phyloP scores from a whole-genome alignment of 495 filamentous ascomycete genomes.

The Aspergillus affinis region DNA sequence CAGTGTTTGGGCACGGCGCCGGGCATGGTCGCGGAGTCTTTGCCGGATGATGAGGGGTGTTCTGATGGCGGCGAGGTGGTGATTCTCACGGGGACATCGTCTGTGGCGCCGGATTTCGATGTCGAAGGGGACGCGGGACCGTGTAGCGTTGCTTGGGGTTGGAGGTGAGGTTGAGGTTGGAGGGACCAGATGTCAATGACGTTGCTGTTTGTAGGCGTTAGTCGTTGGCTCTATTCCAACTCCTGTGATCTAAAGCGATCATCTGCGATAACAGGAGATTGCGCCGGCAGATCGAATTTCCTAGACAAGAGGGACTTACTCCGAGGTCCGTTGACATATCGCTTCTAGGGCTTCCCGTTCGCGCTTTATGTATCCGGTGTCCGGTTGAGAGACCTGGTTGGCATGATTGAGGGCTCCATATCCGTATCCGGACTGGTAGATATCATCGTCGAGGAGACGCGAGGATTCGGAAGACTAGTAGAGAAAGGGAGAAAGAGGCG shows the following conservation, averaged over 20 bases:
- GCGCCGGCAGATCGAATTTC: neutral
- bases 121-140: conserved; percentile 30
- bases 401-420: conserved; percentile 43
- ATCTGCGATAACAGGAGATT: neutral
- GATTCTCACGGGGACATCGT: conserved; percentile 22
- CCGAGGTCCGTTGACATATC: conserved; percentile 53
- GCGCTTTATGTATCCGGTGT: conserved; percentile 49
- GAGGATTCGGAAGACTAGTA: conserved; percentile 48
- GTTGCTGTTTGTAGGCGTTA: conserved; percentile 25
- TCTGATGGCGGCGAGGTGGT: conserved; percentile 21
- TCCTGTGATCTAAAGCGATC: no score
- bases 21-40: conserved; percentile 21
- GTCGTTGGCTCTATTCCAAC: neutral
- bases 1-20: conserved; percentile 44
- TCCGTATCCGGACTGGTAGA: conserved; percentile 50
- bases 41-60: conserved; percentile 4
- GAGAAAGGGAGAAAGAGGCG: neutral
- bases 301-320: conserved; percentile 33
- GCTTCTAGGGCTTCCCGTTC: conserved; percentile 53
- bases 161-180: conserved; percentile 50
- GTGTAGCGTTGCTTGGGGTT: conserved; percentile 46
- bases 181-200: conserved; percentile 53
- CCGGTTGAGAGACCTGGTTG: conserved; percentile 43
- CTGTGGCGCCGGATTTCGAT: conserved; percentile 26
- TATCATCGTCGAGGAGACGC: conserved; percentile 52